A percentile compares a stretch with the other conserved stretches of the same genome.
phyloP scores from a whole-genome alignment of 108 stramenopile genomes.

The Seminavis robusta region DNA sequence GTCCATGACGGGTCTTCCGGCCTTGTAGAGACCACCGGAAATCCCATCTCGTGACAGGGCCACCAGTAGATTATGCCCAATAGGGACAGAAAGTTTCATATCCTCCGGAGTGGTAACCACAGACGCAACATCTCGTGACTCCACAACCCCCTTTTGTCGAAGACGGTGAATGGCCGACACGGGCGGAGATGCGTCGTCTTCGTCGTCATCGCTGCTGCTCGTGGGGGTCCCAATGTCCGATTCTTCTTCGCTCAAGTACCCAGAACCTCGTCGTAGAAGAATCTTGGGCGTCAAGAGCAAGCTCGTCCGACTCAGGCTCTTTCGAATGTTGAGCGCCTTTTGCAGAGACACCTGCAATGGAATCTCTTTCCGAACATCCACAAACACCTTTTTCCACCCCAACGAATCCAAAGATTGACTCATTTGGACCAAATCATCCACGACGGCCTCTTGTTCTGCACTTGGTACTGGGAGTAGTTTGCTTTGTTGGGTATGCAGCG shows the following conservation, averaged over 20 bases:
- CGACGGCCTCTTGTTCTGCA: neutral
- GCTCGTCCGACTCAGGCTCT: no score
- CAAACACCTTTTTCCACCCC: slow-evolving; percentile 87
- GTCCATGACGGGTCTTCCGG: slow-evolving; percentile 79
- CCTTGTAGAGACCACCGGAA: slow-evolving; percentile 59
- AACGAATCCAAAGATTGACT: slow-evolving; percentile 64
- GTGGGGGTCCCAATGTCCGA: no score
- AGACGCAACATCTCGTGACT: slow-evolving; percentile 44
- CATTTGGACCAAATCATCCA: slow-evolving; percentile 47
- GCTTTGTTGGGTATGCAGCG: slow-evolving; percentile 27
- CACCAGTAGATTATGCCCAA: slow-evolving; percentile 86
- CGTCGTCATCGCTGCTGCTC: no score
- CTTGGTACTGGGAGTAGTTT: neutral
- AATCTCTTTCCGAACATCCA: slow-evolving; percentile 69
- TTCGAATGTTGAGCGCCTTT: no score
- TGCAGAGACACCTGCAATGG: no score
- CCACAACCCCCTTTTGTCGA: slow-evolving; percentile 37
- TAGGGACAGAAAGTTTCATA: slow-evolving; percentile 49
- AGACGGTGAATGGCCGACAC: slow-evolving; percentile 10
- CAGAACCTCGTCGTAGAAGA: no score
- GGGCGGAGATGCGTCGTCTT: neutral
- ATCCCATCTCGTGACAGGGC: slow-evolving; percentile 65
- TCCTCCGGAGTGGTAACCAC: slow-evolving; percentile 21
- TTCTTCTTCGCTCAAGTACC: no score
- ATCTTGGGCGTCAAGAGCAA: no score